Evolutionary conservation across 2,329 filamentous ascomycete species (phyloP).

Genomic region (Beauveria brongniartii): DNA sequence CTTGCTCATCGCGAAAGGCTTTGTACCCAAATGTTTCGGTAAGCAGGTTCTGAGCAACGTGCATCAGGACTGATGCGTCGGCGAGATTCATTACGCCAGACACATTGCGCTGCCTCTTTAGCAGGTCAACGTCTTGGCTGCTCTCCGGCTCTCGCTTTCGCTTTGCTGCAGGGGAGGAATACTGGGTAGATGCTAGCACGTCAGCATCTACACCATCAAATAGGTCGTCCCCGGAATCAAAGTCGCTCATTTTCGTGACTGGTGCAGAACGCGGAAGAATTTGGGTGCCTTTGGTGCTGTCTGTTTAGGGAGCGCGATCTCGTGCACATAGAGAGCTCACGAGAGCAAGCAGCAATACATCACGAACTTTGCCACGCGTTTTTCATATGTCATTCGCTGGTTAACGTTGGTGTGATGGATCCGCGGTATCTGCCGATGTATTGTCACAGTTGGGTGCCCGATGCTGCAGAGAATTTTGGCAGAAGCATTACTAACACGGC

Average conservation of each 20-base stretch:
- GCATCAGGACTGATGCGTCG: not conserved
- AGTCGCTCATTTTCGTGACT: slow-evolving; percentile 12
- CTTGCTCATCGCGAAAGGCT: slow-evolving; percentile 37
- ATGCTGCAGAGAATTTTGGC: too few relatives aligned
- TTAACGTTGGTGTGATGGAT: not conserved
- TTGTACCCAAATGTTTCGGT: slow-evolving; percentile 30
- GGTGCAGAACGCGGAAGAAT: not conserved
- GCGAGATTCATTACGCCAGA: not conserved
- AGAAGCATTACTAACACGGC: too few relatives aligned
- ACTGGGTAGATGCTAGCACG: slow-evolving; percentile 5
- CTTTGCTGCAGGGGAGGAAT: not conserved
- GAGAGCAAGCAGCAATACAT: not conserved
- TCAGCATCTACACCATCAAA: slow-evolving; percentile 16
- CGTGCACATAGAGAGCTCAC: not conserved
- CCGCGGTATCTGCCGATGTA: not conserved
- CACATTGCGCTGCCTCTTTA: not conserved
- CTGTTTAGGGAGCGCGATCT: not conserved
- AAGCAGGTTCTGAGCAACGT: slow-evolving; percentile 24
- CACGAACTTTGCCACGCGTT: not conserved
- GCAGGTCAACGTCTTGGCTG: not conserved
- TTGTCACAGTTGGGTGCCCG: not conserved
- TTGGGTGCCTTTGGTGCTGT: not conserved
- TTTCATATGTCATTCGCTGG: not conserved
- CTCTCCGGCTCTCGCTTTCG: not conserved
- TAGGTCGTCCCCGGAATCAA: slow-evolving; percentile 21